Evolutionary conservation across 768 basidiomycete species (phyloP), one percentile per base, ranked within the genome.

Genomic region (Dictyophora rubrovolvata): DNA sequence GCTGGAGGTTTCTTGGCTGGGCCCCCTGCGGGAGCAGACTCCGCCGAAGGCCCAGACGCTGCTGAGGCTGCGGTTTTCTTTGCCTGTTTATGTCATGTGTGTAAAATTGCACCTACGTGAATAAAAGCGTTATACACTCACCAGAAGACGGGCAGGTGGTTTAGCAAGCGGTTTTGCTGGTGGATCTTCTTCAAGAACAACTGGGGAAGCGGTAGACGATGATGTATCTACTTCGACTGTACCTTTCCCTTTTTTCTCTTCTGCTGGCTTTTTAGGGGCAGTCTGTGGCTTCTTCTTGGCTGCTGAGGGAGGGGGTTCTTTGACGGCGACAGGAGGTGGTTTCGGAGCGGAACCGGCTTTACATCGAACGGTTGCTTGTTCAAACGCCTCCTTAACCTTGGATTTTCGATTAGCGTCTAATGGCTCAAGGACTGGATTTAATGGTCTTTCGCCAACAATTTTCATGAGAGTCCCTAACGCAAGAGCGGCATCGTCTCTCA

Each of bases 301-400:
- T 1, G 64, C 61, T 28, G 28, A 28, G 11, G 42, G 11, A 2
- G 42, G 12, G 8, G 63, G 37, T 34, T 75, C 74, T 49, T 74
- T 65, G 5, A 67, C 53, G 6, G 73, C 60, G 5, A 72, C 42
- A 1, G 70, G 65, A 67, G 67, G 22, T 54, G 62, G 78, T 3
- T 81, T 70, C 23, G 83, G 75, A 2, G 79, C 77, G 37, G 76
- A 72, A 48, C 86, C 85, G 8, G 77, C 74, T 71, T 90, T 94
- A 66, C 85, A 89, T 70, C 90, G 95, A 46, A 97, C 89, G n/a
- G 84, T 84, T 3, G 92, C 93, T 65, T 87, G 92, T 60, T 91
- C 93, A 64, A 82, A 89, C 0, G 91, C 89, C 68, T 97, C 96
- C 70, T 88, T 94, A 55, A 99, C 91, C 73, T 97, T 99, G 1